phyloP scores from a whole-genome alignment of 2,329 filamentous ascomycete genomes.

The Calonectria pauciramosa region DNA sequence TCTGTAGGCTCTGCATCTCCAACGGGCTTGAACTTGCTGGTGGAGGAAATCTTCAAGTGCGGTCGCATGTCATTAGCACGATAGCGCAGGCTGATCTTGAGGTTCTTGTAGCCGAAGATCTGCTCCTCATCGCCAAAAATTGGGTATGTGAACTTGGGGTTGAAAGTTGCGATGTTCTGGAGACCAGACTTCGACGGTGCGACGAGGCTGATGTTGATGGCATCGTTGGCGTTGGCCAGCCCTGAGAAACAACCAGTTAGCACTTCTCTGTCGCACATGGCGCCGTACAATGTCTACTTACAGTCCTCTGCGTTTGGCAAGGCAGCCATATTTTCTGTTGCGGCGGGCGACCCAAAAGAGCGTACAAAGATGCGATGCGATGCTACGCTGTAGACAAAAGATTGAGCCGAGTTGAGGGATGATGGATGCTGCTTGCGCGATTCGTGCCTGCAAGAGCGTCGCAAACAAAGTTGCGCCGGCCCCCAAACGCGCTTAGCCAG shows the following conservation, averaged over 20 bases:
- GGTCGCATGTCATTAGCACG: slow-evolving; percentile 82
- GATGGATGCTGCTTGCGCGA: neutral
- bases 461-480: slow-evolving; percentile 21
- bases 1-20: slow-evolving; percentile 79
- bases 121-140: slow-evolving; percentile 94
- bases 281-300: slow-evolving; percentile 37
- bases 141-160: slow-evolving; percentile 89
- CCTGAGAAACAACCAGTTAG: slow-evolving; percentile 55
- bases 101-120: slow-evolving; percentile 89
- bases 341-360: neutral
- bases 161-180: slow-evolving; percentile 77
- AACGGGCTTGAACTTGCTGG: slow-evolving; percentile 77
- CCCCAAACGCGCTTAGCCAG: slow-evolving; percentile 22
- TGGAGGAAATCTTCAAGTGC: slow-evolving; percentile 78
- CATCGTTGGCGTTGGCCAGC: slow-evolving; percentile 73
- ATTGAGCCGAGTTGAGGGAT: neutral
- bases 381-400: neutral
- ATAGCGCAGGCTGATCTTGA: slow-evolving; percentile 80
- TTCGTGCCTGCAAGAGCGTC: slow-evolving; percentile 2
- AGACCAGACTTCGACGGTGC: slow-evolving; percentile 62
- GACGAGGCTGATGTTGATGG: slow-evolving; percentile 72
- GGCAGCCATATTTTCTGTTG: slow-evolving; percentile 44
- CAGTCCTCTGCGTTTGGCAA: slow-evolving; percentile 51
- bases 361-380: neutral
- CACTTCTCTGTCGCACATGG: slow-evolving; percentile 12